These are phyloP conservation scores for Erodium trifolium DNA, from an alignment of 441 rosid species.

Conservation along the genomic window DNA sequence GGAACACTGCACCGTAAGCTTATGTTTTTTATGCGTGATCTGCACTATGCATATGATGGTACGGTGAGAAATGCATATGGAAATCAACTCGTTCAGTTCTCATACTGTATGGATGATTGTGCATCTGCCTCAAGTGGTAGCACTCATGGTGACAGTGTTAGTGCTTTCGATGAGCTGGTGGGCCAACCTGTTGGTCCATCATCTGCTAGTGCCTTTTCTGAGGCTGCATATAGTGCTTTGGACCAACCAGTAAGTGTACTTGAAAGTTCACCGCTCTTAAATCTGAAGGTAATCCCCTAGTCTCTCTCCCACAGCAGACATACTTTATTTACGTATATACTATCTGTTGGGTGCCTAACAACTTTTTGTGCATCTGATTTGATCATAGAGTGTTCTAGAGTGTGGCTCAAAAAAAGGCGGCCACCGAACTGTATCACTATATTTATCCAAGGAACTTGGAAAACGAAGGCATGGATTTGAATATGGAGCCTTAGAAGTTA, in stretches of 20 bases:
- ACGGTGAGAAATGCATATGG: slow-evolving; percentile 86
- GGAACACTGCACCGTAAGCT: slow-evolving; percentile 77
- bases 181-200: slow-evolving; percentile 81
- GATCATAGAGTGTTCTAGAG: slow-evolving; percentile 73
- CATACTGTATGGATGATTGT: slow-evolving; percentile 29
- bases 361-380: slow-evolving; percentile 19
- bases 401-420: slow-evolving; percentile 66
- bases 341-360: slow-evolving; percentile 17
- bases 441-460: slow-evolving; percentile 65
- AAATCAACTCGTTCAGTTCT: slow-evolving; percentile 69
- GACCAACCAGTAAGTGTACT: slow-evolving; percentile 94
- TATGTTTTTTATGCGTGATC: slow-evolving; percentile 87
- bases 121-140: not conserved
- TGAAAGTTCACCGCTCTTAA: slow-evolving; percentile 84
- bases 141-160: slow-evolving; percentile 10
- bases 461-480: slow-evolving; percentile 76
- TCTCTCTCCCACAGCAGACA: slow-evolving; percentile 13
- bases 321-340: not conserved
- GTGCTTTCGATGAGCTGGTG: slow-evolving; percentile 27
- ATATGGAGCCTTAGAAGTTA: slow-evolving; percentile 70
- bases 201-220: slow-evolving; percentile 83
- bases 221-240: slow-evolving; percentile 94
- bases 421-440: slow-evolving; percentile 59
- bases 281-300: slow-evolving; percentile 54
- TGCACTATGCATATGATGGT: slow-evolving; percentile 70